Percentiles rank a stretch among this genome's conserved stretches.
Conservation (phyloP, 139 green algal species). For the Astrephomene gubernaculifera region DNA sequence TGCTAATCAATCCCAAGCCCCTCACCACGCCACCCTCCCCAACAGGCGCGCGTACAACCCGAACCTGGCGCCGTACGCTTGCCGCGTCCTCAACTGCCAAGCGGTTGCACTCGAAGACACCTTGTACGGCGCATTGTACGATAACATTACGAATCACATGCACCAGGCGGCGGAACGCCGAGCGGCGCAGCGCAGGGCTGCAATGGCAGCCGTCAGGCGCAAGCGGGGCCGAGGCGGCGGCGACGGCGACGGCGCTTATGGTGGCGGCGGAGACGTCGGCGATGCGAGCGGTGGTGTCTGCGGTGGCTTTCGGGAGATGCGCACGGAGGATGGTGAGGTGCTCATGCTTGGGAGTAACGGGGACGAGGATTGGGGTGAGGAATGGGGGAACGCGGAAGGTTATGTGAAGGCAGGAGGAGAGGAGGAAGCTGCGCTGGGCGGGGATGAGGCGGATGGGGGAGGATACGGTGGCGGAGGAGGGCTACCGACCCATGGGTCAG, state of each 20-base stretch:
- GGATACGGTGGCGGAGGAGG: background rate
- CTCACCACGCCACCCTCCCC: too few species aligned
- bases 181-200: background rate
- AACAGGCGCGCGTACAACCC: slow-evolving; percentile 25
- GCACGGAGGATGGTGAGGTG: background rate
- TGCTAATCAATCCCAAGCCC: too few species aligned
- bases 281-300: background rate
- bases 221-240: background rate
- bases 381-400: too few species aligned
- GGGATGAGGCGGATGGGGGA: background rate
- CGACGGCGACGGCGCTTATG: background rate
- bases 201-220: background rate
- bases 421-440: background rate
- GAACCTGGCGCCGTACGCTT: slow-evolving; percentile 15
- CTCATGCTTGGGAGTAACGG: background rate
- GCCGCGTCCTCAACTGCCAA: slow-evolving; percentile 5
- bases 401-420: background rate
- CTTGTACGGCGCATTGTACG: slow-evolving; percentile 15
- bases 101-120: background rate
- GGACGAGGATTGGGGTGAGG: background rate
- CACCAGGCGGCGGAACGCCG: background rate
- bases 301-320: background rate
- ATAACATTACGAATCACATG: background rate
- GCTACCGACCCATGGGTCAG: too few species aligned
- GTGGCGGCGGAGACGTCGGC: background rate